Conservation (phyloP, 441 rosid genomes). For the Populus hybrid region DNA sequence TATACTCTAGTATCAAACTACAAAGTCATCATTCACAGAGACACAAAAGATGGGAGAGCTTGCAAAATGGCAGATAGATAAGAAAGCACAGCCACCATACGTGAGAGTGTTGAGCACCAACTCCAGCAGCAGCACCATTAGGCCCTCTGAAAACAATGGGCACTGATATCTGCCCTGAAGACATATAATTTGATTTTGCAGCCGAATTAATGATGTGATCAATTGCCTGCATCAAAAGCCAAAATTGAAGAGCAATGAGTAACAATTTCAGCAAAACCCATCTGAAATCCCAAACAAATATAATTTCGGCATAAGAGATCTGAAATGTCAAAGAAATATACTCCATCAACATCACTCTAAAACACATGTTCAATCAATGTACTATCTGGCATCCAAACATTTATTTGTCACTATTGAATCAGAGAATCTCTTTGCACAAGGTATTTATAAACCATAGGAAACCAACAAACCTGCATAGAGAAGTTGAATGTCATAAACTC, state of each 20-base stretch:
- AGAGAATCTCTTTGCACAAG: neutral
- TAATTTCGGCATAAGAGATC: too few relatives aligned
- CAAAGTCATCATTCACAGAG: neutral
- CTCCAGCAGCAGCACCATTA: conserved; percentile 98
- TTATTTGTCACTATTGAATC: neutral
- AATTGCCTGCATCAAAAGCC: conserved; percentile 57
- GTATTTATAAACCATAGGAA: neutral
- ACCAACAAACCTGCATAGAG: conserved; percentile 74
- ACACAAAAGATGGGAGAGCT: conserved; percentile 2
- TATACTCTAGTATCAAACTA: neutral
- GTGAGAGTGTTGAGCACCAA: conserved; percentile 87
- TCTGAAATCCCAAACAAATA: too few relatives aligned
- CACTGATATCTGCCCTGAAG: conserved; percentile 77
- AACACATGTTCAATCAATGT: neutral
- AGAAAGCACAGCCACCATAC: conserved; percentile 30
- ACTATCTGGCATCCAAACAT: neutral
- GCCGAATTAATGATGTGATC: conserved; percentile 95
- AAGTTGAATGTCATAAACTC: conserved; percentile 98
- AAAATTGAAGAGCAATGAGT: too few relatives aligned
- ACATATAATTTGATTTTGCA: conserved; percentile 90
- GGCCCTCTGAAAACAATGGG: conserved; percentile 96
- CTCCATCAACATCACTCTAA: neutral
- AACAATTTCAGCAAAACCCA: too few relatives aligned
- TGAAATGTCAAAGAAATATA: neutral
- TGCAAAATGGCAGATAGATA: neutral